These are phyloP conservation scores for Leptographium lundbergii DNA, from an alignment of 2,329 filamentous ascomycete genomes.

Conservation along the genomic window DNA sequence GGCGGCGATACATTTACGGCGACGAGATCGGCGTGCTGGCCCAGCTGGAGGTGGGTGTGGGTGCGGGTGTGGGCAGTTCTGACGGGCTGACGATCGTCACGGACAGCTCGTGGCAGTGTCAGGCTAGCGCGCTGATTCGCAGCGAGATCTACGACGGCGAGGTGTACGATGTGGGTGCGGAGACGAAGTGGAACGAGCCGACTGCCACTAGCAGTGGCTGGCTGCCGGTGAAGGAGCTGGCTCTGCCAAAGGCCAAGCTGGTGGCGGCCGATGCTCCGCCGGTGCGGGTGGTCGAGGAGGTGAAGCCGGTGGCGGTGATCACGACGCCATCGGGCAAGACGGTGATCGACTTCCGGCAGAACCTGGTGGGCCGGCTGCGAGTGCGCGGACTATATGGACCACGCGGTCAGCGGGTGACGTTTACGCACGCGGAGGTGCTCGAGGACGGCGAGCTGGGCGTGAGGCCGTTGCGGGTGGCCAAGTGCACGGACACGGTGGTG, in stretches of 20 bases:
- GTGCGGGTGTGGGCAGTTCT: not conserved
- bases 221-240: constrained; percentile 16
- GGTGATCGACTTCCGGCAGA: constrained; percentile 45
- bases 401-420: constrained; percentile 21
- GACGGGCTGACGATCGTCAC: not conserved
- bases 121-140: constrained; percentile 16
- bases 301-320: constrained; percentile 20
- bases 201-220: not conserved
- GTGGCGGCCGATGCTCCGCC: constrained; percentile 30
- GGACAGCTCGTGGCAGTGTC: constrained; percentile 10
- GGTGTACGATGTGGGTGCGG: constrained; percentile 27
- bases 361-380: constrained; percentile 37
- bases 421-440: constrained; percentile 37
- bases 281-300: constrained; percentile 22
- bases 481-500: constrained; percentile 27
- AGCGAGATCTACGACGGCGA: constrained; percentile 42
- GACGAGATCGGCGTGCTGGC: constrained; percentile 10
- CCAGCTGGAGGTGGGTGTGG: constrained; percentile 13
- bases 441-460: constrained; percentile 31
- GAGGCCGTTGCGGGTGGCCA: constrained; percentile 28
- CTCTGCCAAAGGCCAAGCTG: constrained; percentile 20
- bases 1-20: constrained; percentile 13
- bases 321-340: constrained; percentile 27
- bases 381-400: constrained; percentile 19
- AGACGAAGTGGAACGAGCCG: not conserved